phyloP scores from a whole-genome alignment of 1,139 yeast species.

The Scheffersomyces lignicola region DNA sequence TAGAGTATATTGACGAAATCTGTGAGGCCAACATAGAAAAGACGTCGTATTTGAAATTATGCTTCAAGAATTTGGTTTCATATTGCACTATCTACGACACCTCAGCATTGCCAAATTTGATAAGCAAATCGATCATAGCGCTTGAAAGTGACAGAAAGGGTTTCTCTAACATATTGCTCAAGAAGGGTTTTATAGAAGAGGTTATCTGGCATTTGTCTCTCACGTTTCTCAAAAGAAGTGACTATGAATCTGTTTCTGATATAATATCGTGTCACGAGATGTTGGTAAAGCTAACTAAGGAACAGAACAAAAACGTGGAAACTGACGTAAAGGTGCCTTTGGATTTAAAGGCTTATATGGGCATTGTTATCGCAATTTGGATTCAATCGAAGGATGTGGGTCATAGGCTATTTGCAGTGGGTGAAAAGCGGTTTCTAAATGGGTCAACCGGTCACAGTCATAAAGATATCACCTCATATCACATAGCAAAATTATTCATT shows the following conservation, averaged over 20 bases:
- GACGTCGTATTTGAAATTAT: slow-evolving; percentile 18
- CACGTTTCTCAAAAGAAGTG: slow-evolving; percentile 13
- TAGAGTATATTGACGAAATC: slow-evolving; percentile 17
- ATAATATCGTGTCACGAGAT: slow-evolving; percentile 33
- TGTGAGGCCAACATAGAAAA: slow-evolving; percentile 17
- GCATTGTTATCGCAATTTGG: slow-evolving; percentile 34
- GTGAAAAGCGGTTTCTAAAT: slow-evolving; percentile 23
- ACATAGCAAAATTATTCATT: slow-evolving; percentile 26
- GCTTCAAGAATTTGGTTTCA: slow-evolving; percentile 27
- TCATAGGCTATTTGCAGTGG: slow-evolving; percentile 24
- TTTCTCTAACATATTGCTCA: slow-evolving; percentile 11
- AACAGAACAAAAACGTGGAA: slow-evolving; percentile 13
- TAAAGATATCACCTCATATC: slow-evolving; percentile 23
- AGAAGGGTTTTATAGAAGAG: slow-evolving; percentile 19
- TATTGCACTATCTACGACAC: slow-evolving; percentile 28
- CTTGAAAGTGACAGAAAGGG: slow-evolving; percentile 2
- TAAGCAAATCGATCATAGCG: slow-evolving; percentile 16
- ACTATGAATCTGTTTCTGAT: slow-evolving; percentile 8
- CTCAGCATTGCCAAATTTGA: slow-evolving; percentile 16
- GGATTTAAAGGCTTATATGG: slow-evolving; percentile 37
- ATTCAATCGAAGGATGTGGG: slow-evolving; percentile 27
- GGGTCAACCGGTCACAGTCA: slow-evolving; percentile 8
- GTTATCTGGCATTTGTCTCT: slow-evolving; percentile 25
- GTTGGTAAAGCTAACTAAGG: slow-evolving; percentile 21
- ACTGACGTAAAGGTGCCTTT: no score